Percentiles rank a stretch among this genome's conserved stretches.
Conservation (phyloP, 768 basidiomycete genomes). For the Cyclocybe aegerita region DNA sequence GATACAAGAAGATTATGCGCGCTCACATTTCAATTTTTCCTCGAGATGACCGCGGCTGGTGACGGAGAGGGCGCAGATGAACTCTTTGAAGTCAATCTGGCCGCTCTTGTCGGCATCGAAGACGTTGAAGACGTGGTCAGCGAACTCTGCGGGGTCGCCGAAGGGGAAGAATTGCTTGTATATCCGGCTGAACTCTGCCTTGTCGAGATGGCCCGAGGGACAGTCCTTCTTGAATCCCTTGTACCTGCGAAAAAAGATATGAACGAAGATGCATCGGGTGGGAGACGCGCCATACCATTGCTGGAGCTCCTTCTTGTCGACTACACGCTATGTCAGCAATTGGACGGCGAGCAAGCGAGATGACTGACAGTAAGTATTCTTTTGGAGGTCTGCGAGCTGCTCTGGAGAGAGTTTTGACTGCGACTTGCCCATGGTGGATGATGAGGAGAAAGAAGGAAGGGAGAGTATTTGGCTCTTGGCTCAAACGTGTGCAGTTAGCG, state of each 20-base stretch:
- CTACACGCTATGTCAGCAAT: conserved; percentile 38
- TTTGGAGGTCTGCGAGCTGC: conserved; percentile 92
- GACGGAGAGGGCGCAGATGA: conserved; percentile 95
- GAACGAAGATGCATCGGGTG: conserved; percentile 7
- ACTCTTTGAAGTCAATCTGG: conserved; percentile 99
- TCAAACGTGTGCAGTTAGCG: conserved; percentile 8
- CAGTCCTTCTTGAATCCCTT: conserved; percentile 99
- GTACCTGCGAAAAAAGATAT: conserved; percentile 62
- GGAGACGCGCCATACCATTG: conserved; percentile 61
- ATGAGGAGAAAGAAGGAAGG: conserved; percentile 17
- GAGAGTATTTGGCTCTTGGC: conserved; percentile 16
- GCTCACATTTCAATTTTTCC: conserved; percentile 94
- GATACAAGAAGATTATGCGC: conserved; percentile 24
- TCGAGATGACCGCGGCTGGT: conserved; percentile 92
- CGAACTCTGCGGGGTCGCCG: conserved; percentile 95
- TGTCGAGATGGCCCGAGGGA: conserved; percentile 95
- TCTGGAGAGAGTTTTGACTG: conserved; percentile 95
- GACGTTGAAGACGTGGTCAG: conserved; percentile 98
- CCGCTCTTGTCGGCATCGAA: conserved; percentile 95
- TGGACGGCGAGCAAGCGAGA: conserved; percentile 5
- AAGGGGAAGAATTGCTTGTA: conserved; percentile 99
- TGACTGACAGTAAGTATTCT: conserved; percentile 91
- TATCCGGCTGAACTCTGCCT: conserved; percentile 92
- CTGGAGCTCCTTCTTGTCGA: conserved; percentile 96
- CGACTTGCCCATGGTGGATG: conserved; percentile 87